A percentile compares a stretch with the other conserved stretches of the same genome.
Evolutionary conservation across 352 stramenopile genomes (phyloP).

Genomic region (Phytophthora colocasiae): DNA sequence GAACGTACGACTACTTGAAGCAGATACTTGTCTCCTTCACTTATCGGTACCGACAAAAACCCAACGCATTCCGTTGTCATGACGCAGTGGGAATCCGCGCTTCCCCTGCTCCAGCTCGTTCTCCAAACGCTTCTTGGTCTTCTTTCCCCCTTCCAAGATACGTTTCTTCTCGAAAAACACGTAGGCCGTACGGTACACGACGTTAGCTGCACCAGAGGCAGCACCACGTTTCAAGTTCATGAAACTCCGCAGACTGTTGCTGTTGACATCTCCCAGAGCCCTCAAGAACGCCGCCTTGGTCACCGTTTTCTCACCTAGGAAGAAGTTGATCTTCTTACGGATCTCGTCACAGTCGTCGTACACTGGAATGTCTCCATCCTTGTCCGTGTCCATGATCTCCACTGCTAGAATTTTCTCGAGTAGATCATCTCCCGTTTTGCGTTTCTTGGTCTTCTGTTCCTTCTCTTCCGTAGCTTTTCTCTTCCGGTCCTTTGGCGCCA

Average conservation of each 20-base stretch:
- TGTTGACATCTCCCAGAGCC: conserved; percentile 39
- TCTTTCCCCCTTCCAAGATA: conserved; percentile 42
- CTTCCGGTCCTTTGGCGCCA: conserved; percentile 18
- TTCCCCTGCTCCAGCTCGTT: conserved; percentile 27
- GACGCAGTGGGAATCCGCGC: conserved; percentile 2
- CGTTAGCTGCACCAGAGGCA: conserved; percentile 47
- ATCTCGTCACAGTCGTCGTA: conserved; percentile 62
- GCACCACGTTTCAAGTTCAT: conserved; percentile 44
- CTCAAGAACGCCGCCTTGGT: conserved; percentile 46
- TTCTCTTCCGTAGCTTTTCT: conserved; percentile 21
- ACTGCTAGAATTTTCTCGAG: conserved; percentile 43
- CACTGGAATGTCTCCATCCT: conserved; percentile 45
- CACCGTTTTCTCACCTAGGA: conserved; percentile 41
- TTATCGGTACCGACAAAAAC: no score
- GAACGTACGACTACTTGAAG: no score
- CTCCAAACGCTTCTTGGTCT: conserved; percentile 48
- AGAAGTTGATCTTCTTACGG: conserved; percentile 50
- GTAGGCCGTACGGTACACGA: conserved; percentile 52
- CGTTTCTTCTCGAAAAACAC: conserved; percentile 61
- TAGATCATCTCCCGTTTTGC: conserved; percentile 32
- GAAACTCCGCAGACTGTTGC: conserved; percentile 52
- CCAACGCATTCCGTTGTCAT: conserved; percentile 6
- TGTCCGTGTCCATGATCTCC: conserved; percentile 17
- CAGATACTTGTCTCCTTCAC: no score
- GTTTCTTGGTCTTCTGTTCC: conserved; percentile 26